A percentile compares a stretch with the other conserved stretches of the same genome.
phyloP scores from a whole-genome alignment of 495 filamentous ascomycete species.

The Penicillium tannophilum region DNA sequence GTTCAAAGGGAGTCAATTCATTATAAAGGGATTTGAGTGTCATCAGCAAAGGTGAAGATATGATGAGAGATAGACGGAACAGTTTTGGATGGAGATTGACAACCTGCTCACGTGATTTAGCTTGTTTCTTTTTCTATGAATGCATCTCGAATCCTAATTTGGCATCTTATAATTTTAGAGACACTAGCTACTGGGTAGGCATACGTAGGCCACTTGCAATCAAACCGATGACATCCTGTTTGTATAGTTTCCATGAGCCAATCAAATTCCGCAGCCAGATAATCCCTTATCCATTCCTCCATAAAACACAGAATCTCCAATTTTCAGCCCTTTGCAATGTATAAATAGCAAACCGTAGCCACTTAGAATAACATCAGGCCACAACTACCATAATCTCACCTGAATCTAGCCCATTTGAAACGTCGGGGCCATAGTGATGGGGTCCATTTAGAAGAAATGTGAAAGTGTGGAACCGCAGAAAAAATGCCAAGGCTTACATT shows the following conservation, averaged over 20 bases:
- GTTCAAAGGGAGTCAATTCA: no score
- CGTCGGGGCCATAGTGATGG: not conserved
- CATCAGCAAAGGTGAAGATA: no score
- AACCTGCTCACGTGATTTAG: no score
- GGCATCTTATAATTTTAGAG: no score
- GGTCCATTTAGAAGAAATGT: conserved; percentile 2
- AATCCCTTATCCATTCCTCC: not conserved
- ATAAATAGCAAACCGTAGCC: not conserved
- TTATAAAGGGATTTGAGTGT: no score
- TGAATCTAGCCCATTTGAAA: not conserved
- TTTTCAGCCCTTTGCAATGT: not conserved
- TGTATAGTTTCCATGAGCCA: not conserved
- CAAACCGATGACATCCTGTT: not conserved
- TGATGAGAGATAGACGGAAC: no score
- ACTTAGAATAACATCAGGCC: not conserved
- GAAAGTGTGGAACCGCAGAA: conserved; percentile 21
- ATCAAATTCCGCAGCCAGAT: not conserved
- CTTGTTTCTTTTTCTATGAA: no score
- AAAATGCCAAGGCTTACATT: conserved; percentile 33
- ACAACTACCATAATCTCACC: not conserved
- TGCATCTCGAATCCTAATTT: no score
- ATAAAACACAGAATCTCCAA: not conserved
- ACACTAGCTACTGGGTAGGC: no score
- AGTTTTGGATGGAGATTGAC: no score
- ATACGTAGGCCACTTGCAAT: no score